Percentiles rank a stretch among this genome's conserved stretches.
phyloP scores from a whole-genome alignment of 805 yeast genomes.

The Jamesozyma lodderae region DNA sequence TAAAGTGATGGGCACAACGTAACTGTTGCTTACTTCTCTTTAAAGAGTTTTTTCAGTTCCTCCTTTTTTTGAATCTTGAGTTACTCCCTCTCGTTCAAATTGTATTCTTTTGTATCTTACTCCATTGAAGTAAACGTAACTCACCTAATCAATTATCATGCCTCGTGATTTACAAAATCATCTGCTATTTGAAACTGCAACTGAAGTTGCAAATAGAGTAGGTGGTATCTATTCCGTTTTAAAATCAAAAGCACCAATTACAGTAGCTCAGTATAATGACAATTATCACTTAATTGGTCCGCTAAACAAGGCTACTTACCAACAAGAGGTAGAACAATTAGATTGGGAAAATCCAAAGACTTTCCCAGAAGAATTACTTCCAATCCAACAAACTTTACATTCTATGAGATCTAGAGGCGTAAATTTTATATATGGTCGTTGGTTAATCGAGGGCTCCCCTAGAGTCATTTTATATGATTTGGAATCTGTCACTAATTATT shows the following conservation, averaged over 20 bases:
- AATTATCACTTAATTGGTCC: conserved; percentile 87
- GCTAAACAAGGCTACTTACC: conserved; percentile 60
- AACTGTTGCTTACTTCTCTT: no score
- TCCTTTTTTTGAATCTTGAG: no score
- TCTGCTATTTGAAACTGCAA: conserved; percentile 84
- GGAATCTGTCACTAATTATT: conserved; percentile 55
- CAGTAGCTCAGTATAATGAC: conserved; percentile 85
- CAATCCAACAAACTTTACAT: conserved; percentile 43
- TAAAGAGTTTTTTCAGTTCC: no score
- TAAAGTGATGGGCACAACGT: no score
- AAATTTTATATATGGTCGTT: conserved; percentile 77
- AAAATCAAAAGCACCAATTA: conserved; percentile 93
- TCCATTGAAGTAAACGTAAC: no score
- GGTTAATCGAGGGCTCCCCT: conserved; percentile 98
- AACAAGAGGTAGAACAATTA: conserved; percentile 73
- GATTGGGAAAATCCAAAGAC: conserved; percentile 42
- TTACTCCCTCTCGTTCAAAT: no score
- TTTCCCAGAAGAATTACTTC: conserved; percentile 22
- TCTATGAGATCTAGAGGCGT: conserved; percentile 80
- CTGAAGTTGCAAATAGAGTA: conserved; percentile 95
- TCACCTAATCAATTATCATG: no score
- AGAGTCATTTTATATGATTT: conserved; percentile 82
- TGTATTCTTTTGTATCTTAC: no score
- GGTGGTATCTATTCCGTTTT: conserved; percentile 97
- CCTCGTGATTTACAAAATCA: conserved; percentile 82